Evolutionary conservation across 768 basidiomycete species (phyloP).

Genomic region (Clathrus columnatus): DNA sequence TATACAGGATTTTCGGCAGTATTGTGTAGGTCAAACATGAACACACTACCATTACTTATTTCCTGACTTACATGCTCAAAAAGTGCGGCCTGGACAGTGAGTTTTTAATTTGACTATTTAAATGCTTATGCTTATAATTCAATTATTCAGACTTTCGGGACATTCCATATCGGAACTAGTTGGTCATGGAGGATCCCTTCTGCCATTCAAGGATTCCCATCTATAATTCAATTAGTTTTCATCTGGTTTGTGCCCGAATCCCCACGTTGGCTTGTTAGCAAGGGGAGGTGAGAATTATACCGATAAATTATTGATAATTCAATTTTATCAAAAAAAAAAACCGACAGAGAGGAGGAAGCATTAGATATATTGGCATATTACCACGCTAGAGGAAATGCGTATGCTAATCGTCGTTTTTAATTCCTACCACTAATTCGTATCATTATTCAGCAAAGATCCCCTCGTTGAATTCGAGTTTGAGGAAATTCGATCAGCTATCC

Average conservation of each 20-base stretch:
- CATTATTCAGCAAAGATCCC: slow-evolving; percentile 33
- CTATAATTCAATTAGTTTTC: slow-evolving; percentile 23
- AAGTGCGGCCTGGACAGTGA: slow-evolving; percentile 5
- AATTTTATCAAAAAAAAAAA: no score
- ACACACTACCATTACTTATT: neutral
- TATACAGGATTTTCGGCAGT: slow-evolving; percentile 28
- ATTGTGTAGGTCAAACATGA: slow-evolving; percentile 27
- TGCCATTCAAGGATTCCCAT: slow-evolving; percentile 24
- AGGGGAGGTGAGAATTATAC: slow-evolving; percentile 20
- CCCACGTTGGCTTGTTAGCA: slow-evolving; percentile 31
- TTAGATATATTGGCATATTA: slow-evolving; percentile 30
- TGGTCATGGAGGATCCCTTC: slow-evolving; percentile 30
- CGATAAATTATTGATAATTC: neutral
- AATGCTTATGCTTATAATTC: neutral
- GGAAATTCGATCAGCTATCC: slow-evolving; percentile 50
- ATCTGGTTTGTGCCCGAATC: slow-evolving; percentile 30
- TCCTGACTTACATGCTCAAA: neutral
- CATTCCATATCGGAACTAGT: slow-evolving; percentile 42
- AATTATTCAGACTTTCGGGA: slow-evolving; percentile 48
- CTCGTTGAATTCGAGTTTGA: slow-evolving; percentile 53
- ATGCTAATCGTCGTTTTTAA: neutral
- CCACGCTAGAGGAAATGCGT: slow-evolving; percentile 30
- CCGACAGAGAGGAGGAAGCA: slow-evolving; percentile 41
- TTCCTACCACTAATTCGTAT: neutral
- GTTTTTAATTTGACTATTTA: slow-evolving; percentile 22